A percentile compares a stretch with the other conserved stretches of the same genome.
Conservation (phyloP, 106 monocot species). For the Dendrobium officinale region DNA sequence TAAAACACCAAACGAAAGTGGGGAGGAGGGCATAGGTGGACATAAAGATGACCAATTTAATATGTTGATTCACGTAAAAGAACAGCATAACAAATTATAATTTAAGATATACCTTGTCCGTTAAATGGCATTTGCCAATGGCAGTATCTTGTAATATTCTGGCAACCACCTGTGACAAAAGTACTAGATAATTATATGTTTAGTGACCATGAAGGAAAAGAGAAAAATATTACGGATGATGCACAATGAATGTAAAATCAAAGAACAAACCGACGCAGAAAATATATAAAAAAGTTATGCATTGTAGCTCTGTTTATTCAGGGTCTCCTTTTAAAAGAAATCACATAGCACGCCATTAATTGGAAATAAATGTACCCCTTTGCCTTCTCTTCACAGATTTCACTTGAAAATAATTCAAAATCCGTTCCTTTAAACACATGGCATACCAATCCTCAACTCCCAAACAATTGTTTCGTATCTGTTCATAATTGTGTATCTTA, state of each 20-base stretch:
- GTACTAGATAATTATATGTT: background rate
- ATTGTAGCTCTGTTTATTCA: background rate
- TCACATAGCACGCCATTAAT: too few relatives aligned
- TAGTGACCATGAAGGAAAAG: background rate
- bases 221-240: background rate
- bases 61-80: too few relatives aligned
- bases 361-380: background rate
- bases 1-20: too few relatives aligned
- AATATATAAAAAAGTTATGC: background rate
- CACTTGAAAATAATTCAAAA: background rate
- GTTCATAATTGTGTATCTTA: background rate
- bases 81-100: background rate
- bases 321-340: too few relatives aligned
- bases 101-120: conserved; percentile 61
- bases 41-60: too few relatives aligned
- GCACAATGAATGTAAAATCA: background rate
- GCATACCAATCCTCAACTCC: background rate
- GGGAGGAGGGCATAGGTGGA: too few relatives aligned
- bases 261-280: background rate
- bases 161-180: conserved; percentile 51
- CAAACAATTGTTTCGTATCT: background rate
- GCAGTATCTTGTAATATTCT: conserved; percentile 68
- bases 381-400: background rate
- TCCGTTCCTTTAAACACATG: background rate
- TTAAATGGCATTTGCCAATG: conserved; percentile 50